Percentiles rank a stretch among this genome's conserved stretches.
Conservation (phyloP, 148 eudicot genomes). For the Vaccinium vitisidaea region DNA sequence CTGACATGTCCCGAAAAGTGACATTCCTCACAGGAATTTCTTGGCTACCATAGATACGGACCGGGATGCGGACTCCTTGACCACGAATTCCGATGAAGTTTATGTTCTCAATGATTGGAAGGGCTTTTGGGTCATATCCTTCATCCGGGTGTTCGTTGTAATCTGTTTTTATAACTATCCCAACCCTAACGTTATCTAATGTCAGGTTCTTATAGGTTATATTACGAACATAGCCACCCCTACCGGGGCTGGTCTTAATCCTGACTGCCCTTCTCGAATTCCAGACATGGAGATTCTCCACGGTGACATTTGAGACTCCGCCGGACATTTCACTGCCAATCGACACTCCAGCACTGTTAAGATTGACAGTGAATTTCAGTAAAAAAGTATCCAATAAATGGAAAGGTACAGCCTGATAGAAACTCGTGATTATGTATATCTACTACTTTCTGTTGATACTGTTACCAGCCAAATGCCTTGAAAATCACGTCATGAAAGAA, state of each 20-base stretch:
- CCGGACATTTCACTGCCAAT: slow-evolving; percentile 99
- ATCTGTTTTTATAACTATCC: slow-evolving; percentile 80
- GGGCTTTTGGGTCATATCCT: slow-evolving; percentile 70
- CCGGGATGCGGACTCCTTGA: slow-evolving; percentile 85
- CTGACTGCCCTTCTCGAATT: slow-evolving; percentile 81
- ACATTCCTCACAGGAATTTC: slow-evolving; percentile 73
- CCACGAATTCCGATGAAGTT: slow-evolving; percentile 65
- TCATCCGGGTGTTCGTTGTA: slow-evolving; percentile 91
- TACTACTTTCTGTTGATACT: not conserved
- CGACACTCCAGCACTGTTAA: slow-evolving; percentile 85
- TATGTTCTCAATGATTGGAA: slow-evolving; percentile 56
- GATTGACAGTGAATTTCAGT: slow-evolving; percentile 14
- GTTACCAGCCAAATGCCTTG: not conserved
- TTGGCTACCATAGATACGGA: slow-evolving; percentile 76
- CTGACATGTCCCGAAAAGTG: slow-evolving; percentile 76
- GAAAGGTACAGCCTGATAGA: not conserved
- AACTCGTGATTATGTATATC: not conserved
- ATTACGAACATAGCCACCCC: slow-evolving; percentile 82
- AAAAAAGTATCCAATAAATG: slow-evolving; percentile 1
- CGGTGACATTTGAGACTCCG: slow-evolving; percentile 77
- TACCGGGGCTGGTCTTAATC: slow-evolving; percentile 83
- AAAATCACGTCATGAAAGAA: not conserved
- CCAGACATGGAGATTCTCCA: slow-evolving; percentile 73
- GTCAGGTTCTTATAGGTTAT: slow-evolving; percentile 75
- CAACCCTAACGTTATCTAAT: slow-evolving; percentile 68